These are phyloP conservation scores for Talaromyces sp. DNA, from an alignment of 2,329 filamentous ascomycete genomes.

Conservation along the genomic window DNA sequence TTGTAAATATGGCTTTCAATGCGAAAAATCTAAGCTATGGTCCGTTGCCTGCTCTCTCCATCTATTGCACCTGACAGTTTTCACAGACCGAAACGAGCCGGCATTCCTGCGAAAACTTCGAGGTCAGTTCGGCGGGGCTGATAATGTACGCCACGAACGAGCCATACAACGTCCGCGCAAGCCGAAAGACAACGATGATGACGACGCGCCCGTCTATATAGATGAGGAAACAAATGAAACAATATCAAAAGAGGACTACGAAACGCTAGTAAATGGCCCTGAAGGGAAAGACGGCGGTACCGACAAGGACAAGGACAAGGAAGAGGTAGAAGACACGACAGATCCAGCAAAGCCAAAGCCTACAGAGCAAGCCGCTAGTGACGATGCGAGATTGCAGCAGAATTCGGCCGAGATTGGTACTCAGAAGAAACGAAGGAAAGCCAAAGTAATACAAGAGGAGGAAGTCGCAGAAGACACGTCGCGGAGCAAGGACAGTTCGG, in stretches of 20 bases:
- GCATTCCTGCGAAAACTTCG: constrained; percentile 40
- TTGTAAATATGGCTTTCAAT: constrained; percentile 35
- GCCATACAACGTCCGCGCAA: constrained; percentile 34
- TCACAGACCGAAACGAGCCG: constrained; percentile 39
- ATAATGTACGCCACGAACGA: constrained; percentile 33
- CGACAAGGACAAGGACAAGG: background rate
- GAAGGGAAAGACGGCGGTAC: constrained; percentile 15
- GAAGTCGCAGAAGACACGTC: constrained; percentile 20
- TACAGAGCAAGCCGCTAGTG: background rate
- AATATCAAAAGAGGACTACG: constrained; percentile 41
- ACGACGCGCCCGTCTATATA: constrained; percentile 42
- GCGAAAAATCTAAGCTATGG: constrained; percentile 42
- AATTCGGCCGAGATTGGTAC: constrained; percentile 38
- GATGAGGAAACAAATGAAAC: constrained; percentile 41
- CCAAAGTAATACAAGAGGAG: constrained; percentile 33
- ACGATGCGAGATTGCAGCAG: constrained; percentile 25
- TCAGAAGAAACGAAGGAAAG: constrained; percentile 40
- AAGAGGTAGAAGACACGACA: constrained; percentile 14
- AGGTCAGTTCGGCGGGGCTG: constrained; percentile 32
- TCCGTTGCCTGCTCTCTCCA: constrained; percentile 19
- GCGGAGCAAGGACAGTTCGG: constrained; percentile 20
- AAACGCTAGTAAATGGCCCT: constrained; percentile 30
- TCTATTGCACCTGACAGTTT: constrained; percentile 10
- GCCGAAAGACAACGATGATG: constrained; percentile 30
- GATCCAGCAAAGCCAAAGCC: constrained; percentile 16